Percentiles rank a stretch among this genome's conserved stretches.
phyloP scores from a whole-genome alignment of 139 green algal genomes.

The Penium margaritaceum region DNA sequence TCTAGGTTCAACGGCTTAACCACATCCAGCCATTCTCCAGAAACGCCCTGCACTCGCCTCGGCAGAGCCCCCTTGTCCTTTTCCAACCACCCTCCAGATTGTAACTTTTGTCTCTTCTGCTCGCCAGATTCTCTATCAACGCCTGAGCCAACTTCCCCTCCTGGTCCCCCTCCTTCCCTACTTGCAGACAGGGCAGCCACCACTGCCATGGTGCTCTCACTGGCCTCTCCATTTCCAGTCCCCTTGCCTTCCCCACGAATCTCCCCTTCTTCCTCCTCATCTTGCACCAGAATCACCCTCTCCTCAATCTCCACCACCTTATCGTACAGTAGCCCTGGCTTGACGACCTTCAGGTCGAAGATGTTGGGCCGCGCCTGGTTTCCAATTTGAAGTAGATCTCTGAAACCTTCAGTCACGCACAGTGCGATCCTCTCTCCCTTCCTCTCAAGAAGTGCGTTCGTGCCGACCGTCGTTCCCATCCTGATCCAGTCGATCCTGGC shows the following conservation, averaged over 20 bases:
- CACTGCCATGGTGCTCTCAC: too few species aligned
- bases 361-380: constrained; percentile 66
- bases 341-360: constrained; percentile 42
- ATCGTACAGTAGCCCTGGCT: constrained; percentile 51
- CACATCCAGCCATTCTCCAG: constrained; percentile 72
- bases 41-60: constrained; percentile 50
- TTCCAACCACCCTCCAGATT: neutral
- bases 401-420: constrained; percentile 75
- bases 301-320: constrained; percentile 83
- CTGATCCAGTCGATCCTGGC: constrained; percentile 48
- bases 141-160: neutral
- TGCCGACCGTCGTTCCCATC: constrained; percentile 67
- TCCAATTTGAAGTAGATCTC: constrained; percentile 87
- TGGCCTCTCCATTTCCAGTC: too few species aligned
- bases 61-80: neutral
- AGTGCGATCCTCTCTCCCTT: constrained; percentile 43
- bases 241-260: neutral
- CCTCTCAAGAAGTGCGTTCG: constrained; percentile 52
- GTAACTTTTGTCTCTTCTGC: too few species aligned
- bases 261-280: constrained; percentile 1
- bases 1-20: constrained; percentile 57
- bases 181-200: too few species aligned
- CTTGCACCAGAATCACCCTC: constrained; percentile 43
- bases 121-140: too few species aligned
- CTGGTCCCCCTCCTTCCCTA: neutral